These are phyloP conservation scores for Pyricularia sp. DNA, from an alignment of 2,329 filamentous ascomycete genomes.

Conservation along the genomic window DNA sequence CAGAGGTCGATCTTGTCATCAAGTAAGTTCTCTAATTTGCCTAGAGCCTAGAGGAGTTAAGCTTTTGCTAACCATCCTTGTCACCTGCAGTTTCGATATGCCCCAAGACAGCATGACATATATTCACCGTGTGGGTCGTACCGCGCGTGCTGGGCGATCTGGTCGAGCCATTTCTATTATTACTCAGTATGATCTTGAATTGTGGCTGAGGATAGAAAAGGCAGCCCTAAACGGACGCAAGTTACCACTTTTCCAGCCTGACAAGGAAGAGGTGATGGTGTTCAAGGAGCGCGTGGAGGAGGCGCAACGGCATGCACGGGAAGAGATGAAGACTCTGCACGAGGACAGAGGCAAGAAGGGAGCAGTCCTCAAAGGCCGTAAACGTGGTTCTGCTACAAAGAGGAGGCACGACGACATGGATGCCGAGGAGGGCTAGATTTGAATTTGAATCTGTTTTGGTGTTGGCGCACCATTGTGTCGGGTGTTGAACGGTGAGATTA, in stretches of 20 bases:
- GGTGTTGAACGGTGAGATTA: not conserved
- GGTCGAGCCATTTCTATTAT: slow-evolving; percentile 74
- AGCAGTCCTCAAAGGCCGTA: slow-evolving; percentile 33
- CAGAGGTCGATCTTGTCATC: slow-evolving; percentile 56
- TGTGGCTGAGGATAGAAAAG: slow-evolving; percentile 73
- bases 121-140: slow-evolving; percentile 81
- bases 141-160: slow-evolving; percentile 76
- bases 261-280: slow-evolving; percentile 79
- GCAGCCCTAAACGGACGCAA: slow-evolving; percentile 62
- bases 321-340: slow-evolving; percentile 71
- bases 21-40: not conserved
- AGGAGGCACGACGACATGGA: slow-evolving; percentile 57
- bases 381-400: slow-evolving; percentile 26
- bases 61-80: not conserved
- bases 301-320: slow-evolving; percentile 70
- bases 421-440: slow-evolving; percentile 56
- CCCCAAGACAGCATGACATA: slow-evolving; percentile 84
- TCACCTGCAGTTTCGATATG: slow-evolving; percentile 65
- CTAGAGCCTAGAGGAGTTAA: not conserved
- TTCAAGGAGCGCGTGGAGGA: slow-evolving; percentile 71
- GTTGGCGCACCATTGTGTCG: not conserved
- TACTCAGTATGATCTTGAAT: slow-evolving; percentile 80
- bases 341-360: slow-evolving; percentile 57
- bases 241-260: slow-evolving; percentile 56
- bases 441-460: not conserved